Evolutionary conservation across 495 filamentous ascomycete genomes (phyloP), one percentile per base, ranked within the genome.

Genomic region (Halenospora varia): DNA sequence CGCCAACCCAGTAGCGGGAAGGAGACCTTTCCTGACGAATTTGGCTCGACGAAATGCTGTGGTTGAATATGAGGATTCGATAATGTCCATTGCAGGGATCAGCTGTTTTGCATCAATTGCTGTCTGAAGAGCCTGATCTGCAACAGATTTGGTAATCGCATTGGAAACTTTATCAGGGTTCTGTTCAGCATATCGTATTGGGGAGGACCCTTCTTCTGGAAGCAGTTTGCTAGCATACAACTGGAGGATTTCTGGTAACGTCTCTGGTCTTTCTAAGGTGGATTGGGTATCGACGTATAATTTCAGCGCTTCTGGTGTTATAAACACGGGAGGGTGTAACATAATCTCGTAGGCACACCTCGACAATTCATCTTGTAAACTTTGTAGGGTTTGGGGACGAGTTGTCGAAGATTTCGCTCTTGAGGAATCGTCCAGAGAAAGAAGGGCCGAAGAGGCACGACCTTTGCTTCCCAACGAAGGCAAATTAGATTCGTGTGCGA

Each of bases 161-260:
- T 83, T 86, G 51, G 82, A 82, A 46, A 84, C 71, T 56, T 77
- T 81, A 59, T 82, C 82, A 3, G 92, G 88, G 19, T 87, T 87
- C 20, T 83, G 80, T 44, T 77, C 68, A 49, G 66, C 73, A 69
- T 84, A 92, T 64, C 72, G 73, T 35, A 88, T 72, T 1, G 82
- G 77, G 2, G 75, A 79, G 41, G 78, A 77, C 20, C 75, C 72
- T 64, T 84, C 75, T 53, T 80, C 73, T 10, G 90, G 90, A 48
- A 85, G 72, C 15, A 89, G 88, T 70, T 97, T 98, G 65, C 79
- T 79, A 51, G 90, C 91, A 63, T 90, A 97, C 29, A 97, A 81
- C 44, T 82, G 68, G 74, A 98, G 88, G 47, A 88, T 82, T 45
- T 85, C 78, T 2, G 94, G 90, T 67, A 97, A 80, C 26, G 84